These are phyloP conservation scores for Phytophthora boehmeriae DNA, from an alignment of 352 stramenopile species.

Conservation along the genomic window DNA sequence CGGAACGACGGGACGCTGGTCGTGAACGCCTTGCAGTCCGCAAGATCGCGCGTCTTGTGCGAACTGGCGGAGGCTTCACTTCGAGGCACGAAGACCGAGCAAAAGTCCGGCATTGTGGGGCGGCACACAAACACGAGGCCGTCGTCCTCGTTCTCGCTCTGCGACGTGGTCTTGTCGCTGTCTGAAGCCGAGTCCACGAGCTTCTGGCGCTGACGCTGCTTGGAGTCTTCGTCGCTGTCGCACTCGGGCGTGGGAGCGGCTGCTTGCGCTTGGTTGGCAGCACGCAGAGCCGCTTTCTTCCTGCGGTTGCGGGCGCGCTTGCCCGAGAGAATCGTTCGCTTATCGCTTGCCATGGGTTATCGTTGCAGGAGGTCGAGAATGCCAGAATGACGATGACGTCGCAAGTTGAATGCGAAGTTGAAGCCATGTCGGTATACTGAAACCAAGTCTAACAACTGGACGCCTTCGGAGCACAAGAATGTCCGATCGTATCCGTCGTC, in stretches of 20 bases:
- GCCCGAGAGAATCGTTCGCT: constrained; percentile 64
- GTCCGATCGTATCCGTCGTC: background rate
- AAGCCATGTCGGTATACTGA: constrained; percentile 33
- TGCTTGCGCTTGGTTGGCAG: constrained; percentile 20
- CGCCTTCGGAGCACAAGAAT: constrained; percentile 14
- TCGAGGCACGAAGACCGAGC: constrained; percentile 56
- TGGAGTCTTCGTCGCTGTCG: constrained; percentile 37
- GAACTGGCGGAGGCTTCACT: constrained; percentile 15
- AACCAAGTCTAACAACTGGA: constrained; percentile 32
- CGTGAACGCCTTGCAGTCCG: constrained; percentile 50
- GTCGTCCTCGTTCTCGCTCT: constrained; percentile 44
- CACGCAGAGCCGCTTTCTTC: constrained; percentile 50
- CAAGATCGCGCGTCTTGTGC: constrained; percentile 5
- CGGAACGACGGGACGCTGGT: constrained; percentile 63
- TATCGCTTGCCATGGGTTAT: constrained; percentile 57
- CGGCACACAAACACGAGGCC: constrained; percentile 74
- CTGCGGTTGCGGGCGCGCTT: constrained; percentile 69
- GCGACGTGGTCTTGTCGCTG: constrained; percentile 26
- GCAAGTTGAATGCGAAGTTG: constrained; percentile 33
- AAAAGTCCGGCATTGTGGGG: constrained; percentile 63
- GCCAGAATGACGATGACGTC: constrained; percentile 27
- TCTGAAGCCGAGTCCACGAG: constrained; percentile 3
- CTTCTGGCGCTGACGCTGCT: constrained; percentile 20
- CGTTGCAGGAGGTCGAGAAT: constrained; percentile 14
- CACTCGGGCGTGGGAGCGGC: constrained; percentile 30